Percentiles rank a stretch among this genome's conserved stretches.
These are phyloP conservation scores for Kodamaea sagamina DNA, from an alignment of 805 yeast genomes.

Conservation along the genomic window DNA sequence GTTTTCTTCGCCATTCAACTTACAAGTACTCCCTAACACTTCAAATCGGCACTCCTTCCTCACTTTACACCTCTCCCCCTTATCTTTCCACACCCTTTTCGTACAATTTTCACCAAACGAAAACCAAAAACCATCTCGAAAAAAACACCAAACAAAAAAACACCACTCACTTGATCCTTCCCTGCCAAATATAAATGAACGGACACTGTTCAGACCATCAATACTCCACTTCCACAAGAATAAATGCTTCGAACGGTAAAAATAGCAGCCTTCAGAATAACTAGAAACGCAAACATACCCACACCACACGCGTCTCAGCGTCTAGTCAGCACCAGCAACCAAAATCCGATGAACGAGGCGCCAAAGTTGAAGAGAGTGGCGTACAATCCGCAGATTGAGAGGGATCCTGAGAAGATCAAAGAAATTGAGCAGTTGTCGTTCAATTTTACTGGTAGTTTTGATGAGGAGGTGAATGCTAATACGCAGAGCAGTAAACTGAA, in stretches of 20 bases:
- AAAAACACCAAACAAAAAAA: neutral
- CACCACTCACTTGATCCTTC: neutral
- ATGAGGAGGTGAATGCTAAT: neutral
- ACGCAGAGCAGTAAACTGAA: neutral
- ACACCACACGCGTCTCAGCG: constrained; percentile 5
- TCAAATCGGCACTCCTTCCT: too few relatives aligned
- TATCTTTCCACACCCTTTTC: too few relatives aligned
- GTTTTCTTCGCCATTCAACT: too few relatives aligned
- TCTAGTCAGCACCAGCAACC: neutral
- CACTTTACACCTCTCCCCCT: too few relatives aligned
- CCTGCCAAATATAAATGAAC: neutral
- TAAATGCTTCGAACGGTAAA: constrained; percentile 4
- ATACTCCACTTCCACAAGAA: neutral
- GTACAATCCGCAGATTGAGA: constrained; percentile 8
- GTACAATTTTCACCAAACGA: too few relatives aligned
- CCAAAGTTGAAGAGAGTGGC: constrained; percentile 6
- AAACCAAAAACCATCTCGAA: too few relatives aligned
- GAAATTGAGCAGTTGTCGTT: constrained; percentile 10
- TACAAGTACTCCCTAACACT: too few relatives aligned
- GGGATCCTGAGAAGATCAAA: constrained; percentile 11
- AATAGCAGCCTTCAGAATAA: constrained; percentile 4
- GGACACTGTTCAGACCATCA: constrained; percentile 1
- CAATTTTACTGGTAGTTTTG: constrained; percentile 7
- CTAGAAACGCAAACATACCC: neutral
- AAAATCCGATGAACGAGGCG: neutral